Evolutionary conservation across 2,329 filamentous ascomycete genomes (phyloP).

Genomic region (Sarocladium kiliense): DNA sequence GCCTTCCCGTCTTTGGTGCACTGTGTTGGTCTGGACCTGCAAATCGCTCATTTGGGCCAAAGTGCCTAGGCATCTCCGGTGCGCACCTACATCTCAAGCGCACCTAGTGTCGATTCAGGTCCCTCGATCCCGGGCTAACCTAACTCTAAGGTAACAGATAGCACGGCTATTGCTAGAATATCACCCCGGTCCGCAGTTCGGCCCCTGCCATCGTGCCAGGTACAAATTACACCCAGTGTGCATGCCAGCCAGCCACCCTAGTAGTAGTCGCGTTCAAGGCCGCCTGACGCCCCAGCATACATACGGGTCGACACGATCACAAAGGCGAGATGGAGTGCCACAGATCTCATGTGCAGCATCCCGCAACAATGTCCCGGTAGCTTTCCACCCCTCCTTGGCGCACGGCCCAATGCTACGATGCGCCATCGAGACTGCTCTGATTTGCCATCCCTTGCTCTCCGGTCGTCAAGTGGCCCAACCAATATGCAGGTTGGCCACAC

Average conservation of each 20-base stretch:
- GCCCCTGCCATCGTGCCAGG: not conserved
- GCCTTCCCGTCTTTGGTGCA: slow-evolving; percentile 1
- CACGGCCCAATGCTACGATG: slow-evolving; percentile 6
- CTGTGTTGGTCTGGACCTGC: not conserved
- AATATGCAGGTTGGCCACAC: slow-evolving; percentile 11
- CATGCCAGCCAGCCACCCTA: not conserved
- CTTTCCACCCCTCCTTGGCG: not conserved
- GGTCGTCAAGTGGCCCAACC: slow-evolving; percentile 22
- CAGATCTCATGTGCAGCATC: slow-evolving; percentile 29
- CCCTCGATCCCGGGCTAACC: not conserved
- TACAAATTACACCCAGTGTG: not conserved
- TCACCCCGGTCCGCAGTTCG: not conserved
- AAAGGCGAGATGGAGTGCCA: slow-evolving; percentile 34
- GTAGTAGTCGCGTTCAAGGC: not conserved
- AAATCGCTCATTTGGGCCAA: slow-evolving; percentile 1
- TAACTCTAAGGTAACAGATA: not conserved
- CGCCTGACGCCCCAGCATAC: not conserved
- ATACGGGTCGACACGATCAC: slow-evolving; percentile 13
- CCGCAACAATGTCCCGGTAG: slow-evolving; percentile 28
- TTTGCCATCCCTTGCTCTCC: slow-evolving; percentile 9
- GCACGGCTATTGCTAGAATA: not conserved
- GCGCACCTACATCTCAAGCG: not conserved
- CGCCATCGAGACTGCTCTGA: slow-evolving; percentile 7
- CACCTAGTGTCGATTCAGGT: not conserved
- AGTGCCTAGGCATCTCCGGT: not conserved